Evolutionary conservation across 2,329 filamentous ascomycete genomes (phyloP).

Genomic region (Penicillium sp.): DNA sequence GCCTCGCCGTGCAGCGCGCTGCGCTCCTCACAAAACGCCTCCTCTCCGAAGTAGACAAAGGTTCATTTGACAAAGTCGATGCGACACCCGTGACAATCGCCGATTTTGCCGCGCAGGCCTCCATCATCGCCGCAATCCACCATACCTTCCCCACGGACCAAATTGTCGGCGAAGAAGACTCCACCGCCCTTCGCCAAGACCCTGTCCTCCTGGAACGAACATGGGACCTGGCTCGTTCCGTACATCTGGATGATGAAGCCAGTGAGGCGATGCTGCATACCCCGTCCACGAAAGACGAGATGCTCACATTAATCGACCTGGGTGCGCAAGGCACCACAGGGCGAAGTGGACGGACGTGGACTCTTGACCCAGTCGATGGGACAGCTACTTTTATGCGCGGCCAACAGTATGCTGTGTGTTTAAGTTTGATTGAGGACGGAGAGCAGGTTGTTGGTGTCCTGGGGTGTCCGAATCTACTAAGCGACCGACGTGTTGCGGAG

Average conservation of each 20-base stretch:
- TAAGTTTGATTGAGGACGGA: slow-evolving; percentile 59
- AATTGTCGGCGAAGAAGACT: slow-evolving; percentile 63
- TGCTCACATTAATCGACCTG: slow-evolving; percentile 61
- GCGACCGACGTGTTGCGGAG: slow-evolving; percentile 35
- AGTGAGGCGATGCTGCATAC: slow-evolving; percentile 36
- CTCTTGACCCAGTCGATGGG: slow-evolving; percentile 64
- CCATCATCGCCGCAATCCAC: slow-evolving; percentile 58
- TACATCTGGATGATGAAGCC: slow-evolving; percentile 32
- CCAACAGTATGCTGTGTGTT: slow-evolving; percentile 62
- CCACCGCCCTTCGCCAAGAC: slow-evolving; percentile 52
- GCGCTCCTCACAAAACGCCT: slow-evolving; percentile 58
- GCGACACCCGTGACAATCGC: slow-evolving; percentile 61
- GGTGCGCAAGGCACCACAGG: slow-evolving; percentile 48
- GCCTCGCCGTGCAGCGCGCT: slow-evolving; percentile 54
- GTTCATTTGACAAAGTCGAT: slow-evolving; percentile 57
- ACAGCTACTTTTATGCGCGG: slow-evolving; percentile 61
- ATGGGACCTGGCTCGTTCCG: slow-evolving; percentile 52
- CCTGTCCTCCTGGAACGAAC: slow-evolving; percentile 51
- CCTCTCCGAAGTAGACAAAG: slow-evolving; percentile 49
- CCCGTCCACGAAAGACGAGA: slow-evolving; percentile 51
- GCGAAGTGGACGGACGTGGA: slow-evolving; percentile 53
- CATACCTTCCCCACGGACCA: slow-evolving; percentile 53
- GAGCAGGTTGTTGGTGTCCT: slow-evolving; percentile 58
- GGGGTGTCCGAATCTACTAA: slow-evolving; percentile 60
- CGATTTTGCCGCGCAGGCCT: slow-evolving; percentile 62